Percentiles rank a stretch among this genome's conserved stretches.
phyloP scores from a whole-genome alignment of 192 early-diverging fungal genomes.

The Backusella mclennaniae region DNA sequence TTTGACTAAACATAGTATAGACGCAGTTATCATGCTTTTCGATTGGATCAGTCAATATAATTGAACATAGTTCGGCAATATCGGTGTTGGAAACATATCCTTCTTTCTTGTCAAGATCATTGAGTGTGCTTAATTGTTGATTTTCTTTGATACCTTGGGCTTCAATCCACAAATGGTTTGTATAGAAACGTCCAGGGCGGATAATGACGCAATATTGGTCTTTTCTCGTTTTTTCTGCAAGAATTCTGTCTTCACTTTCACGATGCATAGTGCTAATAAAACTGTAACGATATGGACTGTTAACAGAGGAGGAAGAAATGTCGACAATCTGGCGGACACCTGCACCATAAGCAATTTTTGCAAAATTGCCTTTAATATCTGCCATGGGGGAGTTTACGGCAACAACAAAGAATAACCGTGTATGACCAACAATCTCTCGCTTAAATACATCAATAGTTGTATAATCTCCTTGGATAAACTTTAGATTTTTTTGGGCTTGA shows the following conservation, averaged over 20 bases:
- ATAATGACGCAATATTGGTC: neutral
- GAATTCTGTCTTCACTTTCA: neutral
- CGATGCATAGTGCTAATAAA: constrained; percentile 2
- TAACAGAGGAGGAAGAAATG: constrained; percentile 9
- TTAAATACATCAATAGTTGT: neutral
- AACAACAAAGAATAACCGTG: constrained; percentile 16
- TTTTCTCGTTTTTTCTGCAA: neutral
- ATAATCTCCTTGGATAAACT: constrained; percentile 20
- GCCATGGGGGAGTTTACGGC: neutral
- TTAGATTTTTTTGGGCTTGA: neutral
- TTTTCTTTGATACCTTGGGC: neutral
- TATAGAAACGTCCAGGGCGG: neutral
- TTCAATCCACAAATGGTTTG: neutral
- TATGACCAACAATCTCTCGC: constrained; percentile 15
- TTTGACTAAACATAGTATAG: neutral
- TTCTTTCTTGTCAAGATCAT: neutral
- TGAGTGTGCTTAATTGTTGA: neutral
- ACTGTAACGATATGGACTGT: neutral
- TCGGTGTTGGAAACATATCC: neutral
- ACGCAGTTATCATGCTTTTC: neutral
- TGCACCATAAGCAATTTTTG: constrained; percentile 13
- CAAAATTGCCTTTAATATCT: neutral
- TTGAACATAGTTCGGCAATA: neutral
- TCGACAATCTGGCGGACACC: constrained; percentile 32
- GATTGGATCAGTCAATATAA: neutral